A percentile compares a stretch with the other conserved stretches of the same genome.
These are phyloP conservation scores for Tagetes erecta DNA, from an alignment of 129 eudicot species.

Conservation along the genomic window DNA sequence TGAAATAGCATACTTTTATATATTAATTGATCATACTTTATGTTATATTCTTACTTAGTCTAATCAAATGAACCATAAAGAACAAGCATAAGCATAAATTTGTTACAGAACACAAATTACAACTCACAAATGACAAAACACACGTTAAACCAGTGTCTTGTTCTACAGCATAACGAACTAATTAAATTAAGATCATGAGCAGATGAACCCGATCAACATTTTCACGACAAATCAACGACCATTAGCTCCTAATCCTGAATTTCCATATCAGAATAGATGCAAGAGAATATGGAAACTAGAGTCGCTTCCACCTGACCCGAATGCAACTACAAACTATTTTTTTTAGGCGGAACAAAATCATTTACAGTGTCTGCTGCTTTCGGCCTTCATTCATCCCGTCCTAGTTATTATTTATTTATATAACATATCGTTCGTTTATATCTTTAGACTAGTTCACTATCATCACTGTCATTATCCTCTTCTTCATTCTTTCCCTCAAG, in stretches of 20 bases:
- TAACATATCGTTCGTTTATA: conserved; percentile 16
- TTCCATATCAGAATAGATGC: conserved; percentile 24
- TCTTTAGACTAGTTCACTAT: conserved; percentile 44
- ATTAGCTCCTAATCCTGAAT: conserved; percentile 26
- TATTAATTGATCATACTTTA: too few species aligned
- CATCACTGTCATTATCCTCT: conserved; percentile 38
- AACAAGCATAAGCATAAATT: conserved; percentile 33
- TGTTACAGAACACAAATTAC: conserved; percentile 30
- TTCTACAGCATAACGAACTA: conserved; percentile 28
- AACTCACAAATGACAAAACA: conserved; percentile 30
- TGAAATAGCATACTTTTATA: too few species aligned
- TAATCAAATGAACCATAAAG: conserved; percentile 10
- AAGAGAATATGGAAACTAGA: conserved; percentile 21
- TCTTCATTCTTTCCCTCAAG: conserved; percentile 48
- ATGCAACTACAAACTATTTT: conserved; percentile 15
- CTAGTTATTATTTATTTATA: conserved; percentile 39
- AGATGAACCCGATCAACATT: conserved; percentile 19
- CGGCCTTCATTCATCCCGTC: conserved; percentile 28
- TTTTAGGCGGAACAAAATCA: conserved; percentile 10
- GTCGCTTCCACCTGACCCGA: conserved; percentile 31
- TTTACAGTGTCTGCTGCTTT: conserved; percentile 22
- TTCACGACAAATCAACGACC: conserved; percentile 5
- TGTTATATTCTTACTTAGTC: background rate
- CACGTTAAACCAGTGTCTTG: conserved; percentile 30
- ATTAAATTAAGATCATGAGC: conserved; percentile 28